phyloP scores from a whole-genome alignment of 805 yeast genomes.

The Wickerhamiella sorbophila region DNA sequence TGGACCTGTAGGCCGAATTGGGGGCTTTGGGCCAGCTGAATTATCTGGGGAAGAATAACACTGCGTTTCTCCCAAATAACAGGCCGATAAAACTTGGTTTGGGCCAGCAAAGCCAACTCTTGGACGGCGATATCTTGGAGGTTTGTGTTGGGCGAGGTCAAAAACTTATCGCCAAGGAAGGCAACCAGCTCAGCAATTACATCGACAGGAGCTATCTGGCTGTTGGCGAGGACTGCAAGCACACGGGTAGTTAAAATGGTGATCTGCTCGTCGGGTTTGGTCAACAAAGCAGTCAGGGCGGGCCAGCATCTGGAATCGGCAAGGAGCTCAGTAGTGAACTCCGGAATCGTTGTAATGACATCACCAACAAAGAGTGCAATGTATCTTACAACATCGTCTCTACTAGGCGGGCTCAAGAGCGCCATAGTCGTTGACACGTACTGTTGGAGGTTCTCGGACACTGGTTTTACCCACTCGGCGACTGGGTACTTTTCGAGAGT shows the following conservation, averaged over 20 bases:
- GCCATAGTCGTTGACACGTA: slow-evolving; percentile 43
- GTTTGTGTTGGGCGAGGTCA: slow-evolving; percentile 31
- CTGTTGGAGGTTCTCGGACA: slow-evolving; percentile 30
- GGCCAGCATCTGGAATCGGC: slow-evolving; percentile 32
- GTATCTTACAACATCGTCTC: slow-evolving; percentile 55
- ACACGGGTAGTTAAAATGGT: slow-evolving; percentile 42
- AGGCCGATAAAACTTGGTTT: slow-evolving; percentile 38
- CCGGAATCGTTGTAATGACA: slow-evolving; percentile 24
- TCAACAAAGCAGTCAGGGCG: slow-evolving; percentile 33
- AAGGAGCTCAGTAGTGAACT: slow-evolving; percentile 28
- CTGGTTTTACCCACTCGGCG: slow-evolving; percentile 22
- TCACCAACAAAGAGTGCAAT: slow-evolving; percentile 50
- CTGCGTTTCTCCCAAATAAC: slow-evolving; percentile 35
- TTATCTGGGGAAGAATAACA: slow-evolving; percentile 35
- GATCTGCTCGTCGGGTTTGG: slow-evolving; percentile 40
- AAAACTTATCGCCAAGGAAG: slow-evolving; percentile 21
- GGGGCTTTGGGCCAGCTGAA: slow-evolving; percentile 32
- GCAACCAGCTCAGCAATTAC: slow-evolving; percentile 22
- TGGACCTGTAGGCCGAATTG: slow-evolving; percentile 53
- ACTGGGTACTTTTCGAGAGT: slow-evolving; percentile 34
- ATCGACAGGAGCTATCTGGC: slow-evolving; percentile 26
- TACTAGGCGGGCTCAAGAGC: slow-evolving; percentile 37
- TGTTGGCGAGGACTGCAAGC: slow-evolving; percentile 33
- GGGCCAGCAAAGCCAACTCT: slow-evolving; percentile 45
- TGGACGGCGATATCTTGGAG: slow-evolving; percentile 52